Percentiles rank a stretch among this genome's conserved stretches.
Evolutionary conservation across 352 stramenopile genomes (phyloP).

Genomic region (Globisporangium alternatum): DNA sequence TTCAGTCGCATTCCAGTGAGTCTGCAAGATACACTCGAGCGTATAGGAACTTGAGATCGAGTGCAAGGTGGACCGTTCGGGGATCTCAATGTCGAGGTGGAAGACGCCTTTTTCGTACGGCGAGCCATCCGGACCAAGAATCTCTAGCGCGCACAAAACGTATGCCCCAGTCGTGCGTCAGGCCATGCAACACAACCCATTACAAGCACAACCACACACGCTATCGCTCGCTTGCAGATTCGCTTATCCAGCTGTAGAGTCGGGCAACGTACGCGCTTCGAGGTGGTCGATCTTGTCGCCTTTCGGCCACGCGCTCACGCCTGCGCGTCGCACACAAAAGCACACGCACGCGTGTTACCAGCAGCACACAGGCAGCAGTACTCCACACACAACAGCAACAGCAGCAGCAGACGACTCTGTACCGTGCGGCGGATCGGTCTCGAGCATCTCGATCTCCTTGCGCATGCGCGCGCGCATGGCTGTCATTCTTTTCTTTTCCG

Average conservation of each 20-base stretch:
- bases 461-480: slow-evolving; percentile 79
- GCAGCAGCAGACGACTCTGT: slow-evolving; percentile 3
- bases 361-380: not conserved
- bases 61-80: slow-evolving; percentile 38
- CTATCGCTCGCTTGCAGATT: too few relatives aligned
- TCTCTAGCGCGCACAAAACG: slow-evolving; percentile 47
- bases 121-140: slow-evolving; percentile 74
- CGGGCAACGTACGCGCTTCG: slow-evolving; percentile 56
- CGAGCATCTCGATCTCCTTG: slow-evolving; percentile 84
- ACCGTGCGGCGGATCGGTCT: slow-evolving; percentile 74
- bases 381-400: not conserved
- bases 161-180: not conserved
- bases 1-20: not conserved
- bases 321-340: slow-evolving; percentile 19
- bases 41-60: too few relatives aligned
- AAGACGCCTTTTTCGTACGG: slow-evolving; percentile 82
- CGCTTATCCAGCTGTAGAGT: too few relatives aligned
- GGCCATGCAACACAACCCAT: too few relatives aligned
- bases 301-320: slow-evolving; percentile 74
- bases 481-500: slow-evolving; percentile 29
- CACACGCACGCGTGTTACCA: not conserved
- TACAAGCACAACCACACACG: too few relatives aligned
- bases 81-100: slow-evolving; percentile 68
- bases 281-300: slow-evolving; percentile 70
- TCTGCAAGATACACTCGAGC: too few relatives aligned